These are phyloP conservation scores for Pseudopyricularia javanii DNA, from an alignment of 2,329 filamentous ascomycete genomes.

Conservation along the genomic window DNA sequence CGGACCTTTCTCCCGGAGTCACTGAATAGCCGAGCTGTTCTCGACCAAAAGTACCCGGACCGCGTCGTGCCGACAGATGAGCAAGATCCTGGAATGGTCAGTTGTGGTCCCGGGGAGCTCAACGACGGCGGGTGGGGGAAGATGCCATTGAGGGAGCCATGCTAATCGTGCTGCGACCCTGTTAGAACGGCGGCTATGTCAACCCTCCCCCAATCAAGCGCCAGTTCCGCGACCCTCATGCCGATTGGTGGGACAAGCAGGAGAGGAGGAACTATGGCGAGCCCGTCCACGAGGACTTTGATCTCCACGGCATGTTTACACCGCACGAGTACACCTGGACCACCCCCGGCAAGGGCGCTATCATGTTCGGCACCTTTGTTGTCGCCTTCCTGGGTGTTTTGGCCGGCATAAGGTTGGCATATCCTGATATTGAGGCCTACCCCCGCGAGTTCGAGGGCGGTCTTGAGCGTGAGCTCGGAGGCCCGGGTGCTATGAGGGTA, in stretches of 20 bases:
- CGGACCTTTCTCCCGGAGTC: constrained; percentile 43
- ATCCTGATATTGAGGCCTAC: constrained; percentile 59
- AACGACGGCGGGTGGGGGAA: background rate
- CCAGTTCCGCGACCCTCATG: constrained; percentile 85
- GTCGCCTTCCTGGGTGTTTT: constrained; percentile 48
- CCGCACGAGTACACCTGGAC: constrained; percentile 81
- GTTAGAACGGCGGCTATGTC: constrained; percentile 74
- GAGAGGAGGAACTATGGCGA: constrained; percentile 96
- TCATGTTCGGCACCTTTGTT: constrained; percentile 59
- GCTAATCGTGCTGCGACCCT: constrained; percentile 12
- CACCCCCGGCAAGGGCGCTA: constrained; percentile 54
- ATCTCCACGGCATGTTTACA: constrained; percentile 80
- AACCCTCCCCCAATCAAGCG: constrained; percentile 74
- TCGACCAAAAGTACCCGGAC: constrained; percentile 41
- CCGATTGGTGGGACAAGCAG: constrained; percentile 94
- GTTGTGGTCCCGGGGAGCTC: constrained; percentile 13
- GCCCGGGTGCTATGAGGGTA: constrained; percentile 53
- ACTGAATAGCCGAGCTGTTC: constrained; percentile 29
- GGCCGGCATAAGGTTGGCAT: constrained; percentile 55
- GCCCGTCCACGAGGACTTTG: constrained; percentile 92
- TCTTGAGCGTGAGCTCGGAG: constrained; percentile 63
- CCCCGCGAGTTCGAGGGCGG: constrained; percentile 63
- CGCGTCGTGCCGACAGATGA: constrained; percentile 37
- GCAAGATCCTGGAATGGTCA: constrained; percentile 55
- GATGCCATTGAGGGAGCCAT: background rate